These are phyloP conservation scores for Pelargonium myrrhifolium DNA, from an alignment of 441 rosid genomes.

Conservation along the genomic window DNA sequence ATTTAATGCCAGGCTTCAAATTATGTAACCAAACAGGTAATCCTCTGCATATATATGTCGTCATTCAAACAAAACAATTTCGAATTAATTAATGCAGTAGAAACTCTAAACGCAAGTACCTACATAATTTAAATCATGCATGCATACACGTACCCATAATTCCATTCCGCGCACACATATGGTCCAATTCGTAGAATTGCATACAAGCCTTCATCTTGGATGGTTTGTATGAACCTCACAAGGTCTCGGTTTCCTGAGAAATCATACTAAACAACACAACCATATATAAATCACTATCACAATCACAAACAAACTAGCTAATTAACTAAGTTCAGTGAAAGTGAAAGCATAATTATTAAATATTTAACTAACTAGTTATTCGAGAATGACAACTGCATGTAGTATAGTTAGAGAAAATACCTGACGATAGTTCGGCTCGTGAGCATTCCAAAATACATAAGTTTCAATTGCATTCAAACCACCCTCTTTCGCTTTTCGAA, in stretches of 20 bases:
- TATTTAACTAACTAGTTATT: too few species aligned
- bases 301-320: too few species aligned
- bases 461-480: slow-evolving; percentile 77
- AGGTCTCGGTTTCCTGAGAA: slow-evolving; percentile 34
- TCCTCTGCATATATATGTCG: too few species aligned
- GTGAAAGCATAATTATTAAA: too few species aligned
- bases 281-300: too few species aligned
- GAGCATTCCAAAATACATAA: slow-evolving; percentile 82
- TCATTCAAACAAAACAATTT: neutral
- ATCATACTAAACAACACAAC: slow-evolving; percentile 32
- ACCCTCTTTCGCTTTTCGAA: slow-evolving; percentile 72
- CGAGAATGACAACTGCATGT: too few species aligned
- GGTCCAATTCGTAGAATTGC: slow-evolving; percentile 50
- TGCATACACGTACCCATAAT: slow-evolving; percentile 33
- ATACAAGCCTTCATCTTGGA: slow-evolving; percentile 31
- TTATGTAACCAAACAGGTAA: neutral
- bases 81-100: too few species aligned
- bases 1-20: neutral
- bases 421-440: slow-evolving; percentile 26
- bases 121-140: neutral
- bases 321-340: too few species aligned
- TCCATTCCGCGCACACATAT: slow-evolving; percentile 51
- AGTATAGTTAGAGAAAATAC: too few species aligned
- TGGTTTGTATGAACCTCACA: slow-evolving; percentile 37
- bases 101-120: too few species aligned